Evolutionary conservation across 306 rosid species (phyloP).

Genomic region (apple (Malus domestica)): ASM211411v1 NC_041801.1:41501-42000

Average conservation of each 20-base stretch:
- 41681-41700: background rate
- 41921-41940: too few species aligned
- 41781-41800: background rate
- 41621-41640: background rate
- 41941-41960: background rate
- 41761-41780: background rate
- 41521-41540: background rate
- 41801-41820: background rate
- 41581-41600: background rate
- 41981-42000: too few species aligned
- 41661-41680: background rate
- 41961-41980: too few species aligned
- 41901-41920: too few species aligned
- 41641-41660: conserved; percentile 2
- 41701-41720: background rate
- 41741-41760: background rate
- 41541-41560: background rate
- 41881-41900: background rate
- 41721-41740: background rate
- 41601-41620: background rate
- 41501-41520: background rate
- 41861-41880: background rate
- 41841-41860: background rate
- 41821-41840: background rate
- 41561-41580: background rate